phyloP scores from a whole-genome alignment of 1,284 basidiomycete species.

The Ustilago curta region DNA sequence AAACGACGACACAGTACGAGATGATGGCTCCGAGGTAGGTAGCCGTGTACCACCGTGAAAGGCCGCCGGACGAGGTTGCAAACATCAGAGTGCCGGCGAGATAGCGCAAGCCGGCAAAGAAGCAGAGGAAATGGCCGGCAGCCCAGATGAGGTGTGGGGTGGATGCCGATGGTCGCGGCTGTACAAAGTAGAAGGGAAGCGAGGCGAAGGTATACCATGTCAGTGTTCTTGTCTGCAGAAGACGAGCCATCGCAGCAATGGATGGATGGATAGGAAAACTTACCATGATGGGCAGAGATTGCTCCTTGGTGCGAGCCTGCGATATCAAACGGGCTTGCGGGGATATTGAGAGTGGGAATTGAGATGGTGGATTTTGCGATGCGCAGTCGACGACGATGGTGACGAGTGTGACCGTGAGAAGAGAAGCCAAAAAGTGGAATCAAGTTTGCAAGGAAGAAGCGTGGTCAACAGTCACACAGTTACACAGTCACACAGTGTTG shows the following conservation, averaged over 20 bases:
- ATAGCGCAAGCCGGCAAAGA: slow-evolving; percentile 66
- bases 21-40: slow-evolving; percentile 68
- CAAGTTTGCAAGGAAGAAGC: neutral
- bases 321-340: neutral
- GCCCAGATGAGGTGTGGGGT: slow-evolving; percentile 69
- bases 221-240: neutral
- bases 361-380: neutral
- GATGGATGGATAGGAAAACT: slow-evolving; percentile 5
- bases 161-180: slow-evolving; percentile 59
- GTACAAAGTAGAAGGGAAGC: neutral
- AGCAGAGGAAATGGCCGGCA: slow-evolving; percentile 67
- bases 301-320: neutral
- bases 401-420: neutral
- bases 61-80: slow-evolving; percentile 49
- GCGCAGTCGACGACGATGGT: neutral
- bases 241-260: neutral
- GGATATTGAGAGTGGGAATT: neutral
- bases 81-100: slow-evolving; percentile 57
- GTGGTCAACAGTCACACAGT: neutral
- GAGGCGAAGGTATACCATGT: neutral
- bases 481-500: too few species aligned
- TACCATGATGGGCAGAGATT: slow-evolving; percentile 30
- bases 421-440: neutral
- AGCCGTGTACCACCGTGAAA: slow-evolving; percentile 63
- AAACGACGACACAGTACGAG: slow-evolving; percentile 69